Base-by-base conservation (phyloP, 768 basidiomycete genomes). In the Podaxis rugospora region DNA sequence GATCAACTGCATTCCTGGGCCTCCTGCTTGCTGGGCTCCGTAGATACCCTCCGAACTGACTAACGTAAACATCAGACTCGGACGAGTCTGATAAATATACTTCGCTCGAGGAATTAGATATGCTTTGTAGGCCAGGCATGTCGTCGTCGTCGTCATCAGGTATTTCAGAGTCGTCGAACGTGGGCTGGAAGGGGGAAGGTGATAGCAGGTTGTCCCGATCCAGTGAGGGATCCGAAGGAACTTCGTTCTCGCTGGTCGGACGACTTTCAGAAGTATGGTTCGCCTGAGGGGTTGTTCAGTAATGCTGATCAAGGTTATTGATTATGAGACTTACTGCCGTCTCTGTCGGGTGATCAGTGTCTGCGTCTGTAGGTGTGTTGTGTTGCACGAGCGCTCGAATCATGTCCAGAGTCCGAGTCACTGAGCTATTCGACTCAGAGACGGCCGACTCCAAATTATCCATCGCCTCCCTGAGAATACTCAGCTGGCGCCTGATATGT, bases 41-140 rank as follows among this genome's bases (percentile, higher is more conserved):
- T 21, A 54, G 37, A 25, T 57, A 63, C n/a, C 55, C 6, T 27
- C 46, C 59, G 14, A 61, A 53, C 16, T 21, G 59, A 18, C 53
- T 52, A 59, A 64, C 58, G 14, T 65, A 64, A n/a, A 63, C 68
- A n/a, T 68, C 68, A 36, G 63, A 63, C 23, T 68, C 67, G 5
- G 68, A 70, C 2, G 65, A 63, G 51, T 69, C 73, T 25, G 61
- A 65, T 5, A 56, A 55, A 27, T 72, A 67, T 51, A 69, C 73
- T 32, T 76, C 75, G 47, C 74, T 76, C 32, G 68, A 59, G 28
- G 51, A 71, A 32, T 71, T 72, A 35, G 75, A 77, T 5, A 76
- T 71, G 53, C 65, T 70, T 54, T 71, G 75, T 57, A 73, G 72
- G 44, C 40, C 71, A 39, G 71, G 80, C 72, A 77, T 83, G 61